Base-by-base conservation (phyloP, 2,329 filamentous ascomycete species). In the Aspergillus sclerotialis region DNA sequence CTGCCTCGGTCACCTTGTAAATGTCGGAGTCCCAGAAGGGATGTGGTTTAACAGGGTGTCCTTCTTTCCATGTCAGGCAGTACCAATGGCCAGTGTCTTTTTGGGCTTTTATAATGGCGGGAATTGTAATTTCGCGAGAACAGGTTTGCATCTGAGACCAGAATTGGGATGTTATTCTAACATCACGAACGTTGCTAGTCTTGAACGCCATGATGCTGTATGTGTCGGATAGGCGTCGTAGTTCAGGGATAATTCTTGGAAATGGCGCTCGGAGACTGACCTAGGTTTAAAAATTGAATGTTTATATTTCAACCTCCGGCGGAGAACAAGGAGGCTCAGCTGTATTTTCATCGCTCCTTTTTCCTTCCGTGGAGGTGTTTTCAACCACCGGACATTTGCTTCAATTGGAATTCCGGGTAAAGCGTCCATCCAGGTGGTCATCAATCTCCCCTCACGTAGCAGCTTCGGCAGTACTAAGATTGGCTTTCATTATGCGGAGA, bases 1-100 rank as follows among this genome's bases (percentile, higher is more conserved):
- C 75, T 0, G 70, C 75, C 53, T 80, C 76, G 32, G 79, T 75
- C 73, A 75, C 78, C 53, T 80, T 80, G 8, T 67, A 75, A 13
- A 75, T 52, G 49, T 72, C 69, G 1, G 62, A 67, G 45, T 80
- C 76, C 75, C 75, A 79, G 48, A 79, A 80, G 1, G 76, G 55
- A 43, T 76, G 72, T 8, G 43, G 43, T 9, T 45, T 38, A 17
- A 44, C 29, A 11, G 69, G 67, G 0, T 73, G 71, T n/a, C 43
- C 41, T 32, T 44, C 40, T 26, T 44, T 44, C 43, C 43, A 45
- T 11, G 43, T 44, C 32, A 45, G 33, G 17, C 43, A 45, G 35
- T 44, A 45, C 43, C 43, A 45, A 14, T 45, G 43, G 7, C 33
- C 17, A 19, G 42, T 18, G 4, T 36, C 37, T 21, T 44, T 46